These are phyloP conservation scores for Camelina hispida DNA, from an alignment of 345 rosid species.

Conservation along the genomic window DNA sequence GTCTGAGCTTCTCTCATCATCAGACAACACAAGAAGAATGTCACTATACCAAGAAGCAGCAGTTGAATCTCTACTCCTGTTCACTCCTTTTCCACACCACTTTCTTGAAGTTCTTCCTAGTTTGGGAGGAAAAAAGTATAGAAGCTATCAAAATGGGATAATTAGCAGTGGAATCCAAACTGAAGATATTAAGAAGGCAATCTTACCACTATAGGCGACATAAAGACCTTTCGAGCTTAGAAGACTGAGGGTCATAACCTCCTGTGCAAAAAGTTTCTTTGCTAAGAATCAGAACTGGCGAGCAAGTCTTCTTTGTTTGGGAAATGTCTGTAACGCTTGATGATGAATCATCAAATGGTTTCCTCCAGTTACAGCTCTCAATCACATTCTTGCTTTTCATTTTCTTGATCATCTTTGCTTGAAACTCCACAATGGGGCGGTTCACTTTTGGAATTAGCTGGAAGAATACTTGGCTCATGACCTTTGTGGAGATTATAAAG, in stretches of 20 bases:
- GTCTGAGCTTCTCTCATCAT: slow-evolving; percentile 39
- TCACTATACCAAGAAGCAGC: slow-evolving; percentile 22
- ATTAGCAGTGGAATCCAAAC: neutral
- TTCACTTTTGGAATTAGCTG: slow-evolving; percentile 46
- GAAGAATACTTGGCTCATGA: slow-evolving; percentile 46
- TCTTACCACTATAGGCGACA: slow-evolving; percentile 61
- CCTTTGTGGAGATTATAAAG: slow-evolving; percentile 65
- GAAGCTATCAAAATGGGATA: neutral
- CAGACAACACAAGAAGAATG: slow-evolving; percentile 39
- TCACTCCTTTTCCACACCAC: slow-evolving; percentile 30
- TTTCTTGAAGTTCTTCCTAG: slow-evolving; percentile 67
- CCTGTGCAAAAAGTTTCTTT: slow-evolving; percentile 40
- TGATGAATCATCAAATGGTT: slow-evolving; percentile 44
- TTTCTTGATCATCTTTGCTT: slow-evolving; percentile 47
- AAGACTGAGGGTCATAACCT: slow-evolving; percentile 36
- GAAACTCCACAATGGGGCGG: slow-evolving; percentile 39
- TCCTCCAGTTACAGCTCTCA: slow-evolving; percentile 45
- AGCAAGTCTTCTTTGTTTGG: slow-evolving; percentile 46
- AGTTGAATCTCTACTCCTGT: slow-evolving; percentile 8
- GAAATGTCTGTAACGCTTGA: slow-evolving; percentile 30
- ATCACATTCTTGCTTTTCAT: slow-evolving; percentile 44
- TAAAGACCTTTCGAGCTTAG: slow-evolving; percentile 37
- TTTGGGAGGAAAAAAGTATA: slow-evolving; percentile 13
- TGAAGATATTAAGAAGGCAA: slow-evolving; percentile 7
- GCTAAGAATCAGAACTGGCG: slow-evolving; percentile 48